These are phyloP conservation scores for Xanthoceras sorbifolium DNA, from an alignment of 345 rosid species.

Conservation along the genomic window DNA sequence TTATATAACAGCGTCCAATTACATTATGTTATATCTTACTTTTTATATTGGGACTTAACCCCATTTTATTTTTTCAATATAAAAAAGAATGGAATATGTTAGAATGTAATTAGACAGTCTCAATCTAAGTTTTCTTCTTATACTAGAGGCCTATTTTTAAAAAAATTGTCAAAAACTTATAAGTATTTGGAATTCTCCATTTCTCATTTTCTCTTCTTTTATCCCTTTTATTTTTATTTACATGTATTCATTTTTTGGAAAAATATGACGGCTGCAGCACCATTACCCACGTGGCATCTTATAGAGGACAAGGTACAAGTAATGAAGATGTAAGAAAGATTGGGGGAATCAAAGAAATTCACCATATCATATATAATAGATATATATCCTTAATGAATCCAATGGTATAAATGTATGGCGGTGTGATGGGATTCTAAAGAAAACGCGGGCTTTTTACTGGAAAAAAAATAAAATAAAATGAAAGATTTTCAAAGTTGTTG, in stretches of 20 bases:
- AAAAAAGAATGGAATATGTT: too few species aligned
- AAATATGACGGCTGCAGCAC: background rate
- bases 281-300: background rate
- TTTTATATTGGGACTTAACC: too few species aligned
- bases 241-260: background rate
- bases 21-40: too few species aligned
- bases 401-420: background rate
- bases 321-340: background rate
- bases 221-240: too few species aligned
- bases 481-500: slow-evolving; percentile 2
- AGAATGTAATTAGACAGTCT: too few species aligned
- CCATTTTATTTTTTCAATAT: too few species aligned
- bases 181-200: background rate
- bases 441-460: background rate
- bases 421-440: slow-evolving; percentile 10
- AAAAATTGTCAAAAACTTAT: too few species aligned
- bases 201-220: too few species aligned
- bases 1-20: too few species aligned
- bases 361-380: background rate
- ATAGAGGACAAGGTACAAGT: slow-evolving; percentile 14
- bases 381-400: slow-evolving; percentile 27
- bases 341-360: slow-evolving; percentile 15
- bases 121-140: too few species aligned
- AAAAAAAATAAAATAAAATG: too few species aligned
- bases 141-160: too few species aligned